Base-by-base conservation (phyloP, 2,329 filamentous ascomycete genomes). In the Fusarium sp. region DNA sequence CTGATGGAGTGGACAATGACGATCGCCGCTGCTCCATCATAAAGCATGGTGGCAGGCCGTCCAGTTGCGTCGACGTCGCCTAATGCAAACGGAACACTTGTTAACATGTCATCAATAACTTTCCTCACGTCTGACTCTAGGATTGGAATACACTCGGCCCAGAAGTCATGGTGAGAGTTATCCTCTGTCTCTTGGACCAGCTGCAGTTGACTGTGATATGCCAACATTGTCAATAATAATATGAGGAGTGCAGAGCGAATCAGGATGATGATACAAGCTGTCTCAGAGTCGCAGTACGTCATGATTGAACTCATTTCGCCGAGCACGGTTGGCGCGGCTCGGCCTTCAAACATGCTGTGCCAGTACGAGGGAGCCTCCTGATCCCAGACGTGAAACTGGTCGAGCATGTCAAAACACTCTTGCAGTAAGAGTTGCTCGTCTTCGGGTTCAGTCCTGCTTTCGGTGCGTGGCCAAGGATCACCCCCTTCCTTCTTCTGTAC, bases 251-350 rank as follows among this genome's bases (percentile, higher is more conserved):
- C 77, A 1, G 81, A 80, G 7, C 81, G 76, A 4, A 82, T 66
- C 11, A 82, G 62, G 24, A 82, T 78, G 37, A 82, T 79, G 31
- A 75, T 81, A 62, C 81, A 82, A 0, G 81, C 81, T 10, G 81
- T 82, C 56, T 81, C 79, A 3, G 75, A 69, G 48, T 82, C 81
- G 64, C 77, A 82, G 62, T 76, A 74, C 5, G 58, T 72, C 6
- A 43, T 67, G 3, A 62, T 72, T 1, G 72, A 64, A 5, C 50
- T 67, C 39, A 81, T 73, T 22, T 79, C 69, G 5, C 81, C 81
- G 5, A 82, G 72, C 1, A 69, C 65, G 2, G 77, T 80, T 6
- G 81, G 81, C 3, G 76, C 66, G 2, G 68, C 72, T 18, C 80
- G 80, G 0, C 75, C 76, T 48, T 80, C 75, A 8, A 82, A 82